These are phyloP conservation scores for Proliferodiscus dingleyae DNA, from an alignment of 2,329 filamentous ascomycete species.

Conservation along the genomic window DNA sequence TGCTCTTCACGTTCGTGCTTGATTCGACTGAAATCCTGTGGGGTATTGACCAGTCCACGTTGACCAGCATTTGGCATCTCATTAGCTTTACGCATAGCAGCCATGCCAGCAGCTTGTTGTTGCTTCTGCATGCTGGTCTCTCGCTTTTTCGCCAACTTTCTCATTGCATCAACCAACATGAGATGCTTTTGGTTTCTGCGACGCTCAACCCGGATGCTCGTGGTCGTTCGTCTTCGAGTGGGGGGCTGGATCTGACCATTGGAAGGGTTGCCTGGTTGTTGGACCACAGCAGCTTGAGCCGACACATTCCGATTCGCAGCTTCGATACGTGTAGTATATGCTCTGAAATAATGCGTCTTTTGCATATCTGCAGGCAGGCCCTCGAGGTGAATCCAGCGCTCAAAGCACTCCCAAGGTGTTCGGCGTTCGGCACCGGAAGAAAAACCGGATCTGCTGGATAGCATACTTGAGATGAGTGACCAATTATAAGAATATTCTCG, in stretches of 20 bases:
- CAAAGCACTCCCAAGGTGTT: conserved; percentile 98
- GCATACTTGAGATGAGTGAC: conserved; percentile 83
- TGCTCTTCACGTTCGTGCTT: conserved; percentile 81
- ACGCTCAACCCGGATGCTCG: conserved; percentile 79
- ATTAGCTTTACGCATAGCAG: conserved; percentile 75
- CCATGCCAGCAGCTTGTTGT: conserved; percentile 71
- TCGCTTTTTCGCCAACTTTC: conserved; percentile 90
- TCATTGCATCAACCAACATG: conserved; percentile 87
- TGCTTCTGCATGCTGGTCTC: conserved; percentile 84
- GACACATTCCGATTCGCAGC: conserved; percentile 49
- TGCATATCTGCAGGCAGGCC: conserved; percentile 88
- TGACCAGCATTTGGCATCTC: conserved; percentile 47
- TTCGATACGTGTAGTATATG: conserved; percentile 58
- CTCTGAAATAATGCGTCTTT: conserved; percentile 91
- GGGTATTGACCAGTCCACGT: conserved; percentile 51
- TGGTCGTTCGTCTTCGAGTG: conserved; percentile 64
- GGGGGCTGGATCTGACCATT: conserved; percentile 45
- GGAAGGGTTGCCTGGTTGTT: conserved; percentile 29
- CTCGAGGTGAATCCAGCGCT: conserved; percentile 90
- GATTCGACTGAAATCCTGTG: conserved; percentile 83
- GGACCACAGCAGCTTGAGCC: conserved; percentile 32
- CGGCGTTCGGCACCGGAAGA: conserved; percentile 83
- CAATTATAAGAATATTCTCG: conserved; percentile 96
- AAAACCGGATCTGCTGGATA: conserved; percentile 70
- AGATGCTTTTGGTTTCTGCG: conserved; percentile 82